These are phyloP conservation scores for Camelina sativa DNA, from an alignment of 345 rosid genomes.

Conservation along the genomic window DNA sequence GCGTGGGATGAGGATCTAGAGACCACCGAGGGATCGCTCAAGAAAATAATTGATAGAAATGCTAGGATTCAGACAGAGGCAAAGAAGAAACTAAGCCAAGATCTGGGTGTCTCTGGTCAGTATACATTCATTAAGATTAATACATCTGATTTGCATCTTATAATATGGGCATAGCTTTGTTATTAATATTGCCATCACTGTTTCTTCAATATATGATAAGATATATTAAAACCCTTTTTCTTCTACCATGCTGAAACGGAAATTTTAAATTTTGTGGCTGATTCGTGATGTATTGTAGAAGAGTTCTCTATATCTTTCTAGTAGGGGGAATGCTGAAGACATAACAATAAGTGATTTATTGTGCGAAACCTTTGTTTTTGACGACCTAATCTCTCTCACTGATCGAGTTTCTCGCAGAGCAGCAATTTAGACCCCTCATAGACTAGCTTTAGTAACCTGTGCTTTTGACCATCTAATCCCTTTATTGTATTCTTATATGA, in stretches of 20 bases:
- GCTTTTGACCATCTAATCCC: slow-evolving; percentile 21
- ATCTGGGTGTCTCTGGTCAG: slow-evolving; percentile 71
- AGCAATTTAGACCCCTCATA: background rate
- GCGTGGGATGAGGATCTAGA: slow-evolving; percentile 83
- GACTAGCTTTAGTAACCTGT: background rate
- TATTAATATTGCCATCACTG: slow-evolving; percentile 6
- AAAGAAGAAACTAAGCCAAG: slow-evolving; percentile 67
- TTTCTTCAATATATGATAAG: slow-evolving; percentile 6
- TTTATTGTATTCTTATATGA: slow-evolving; percentile 32
- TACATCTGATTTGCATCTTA: background rate
- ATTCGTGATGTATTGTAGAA: background rate
- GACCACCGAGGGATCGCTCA: slow-evolving; percentile 57
- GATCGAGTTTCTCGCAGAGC: slow-evolving; percentile 1
- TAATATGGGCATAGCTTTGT: slow-evolving; percentile 1
- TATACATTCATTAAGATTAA: slow-evolving; percentile 20
- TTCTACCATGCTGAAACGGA: background rate
- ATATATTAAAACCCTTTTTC: background rate
- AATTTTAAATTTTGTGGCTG: background rate
- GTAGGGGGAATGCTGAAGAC: slow-evolving; percentile 5
- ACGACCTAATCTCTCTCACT: background rate
- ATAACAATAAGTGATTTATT: background rate
- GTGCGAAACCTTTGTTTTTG: slow-evolving; percentile 19
- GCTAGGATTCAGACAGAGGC: slow-evolving; percentile 59
- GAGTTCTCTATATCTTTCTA: background rate
- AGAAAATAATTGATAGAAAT: slow-evolving; percentile 61